A percentile compares a stretch with the other conserved stretches of the same genome.
These are phyloP conservation scores for Metrosideros polymorpha DNA, from an alignment of 441 rosid species.

Conservation along the genomic window DNA sequence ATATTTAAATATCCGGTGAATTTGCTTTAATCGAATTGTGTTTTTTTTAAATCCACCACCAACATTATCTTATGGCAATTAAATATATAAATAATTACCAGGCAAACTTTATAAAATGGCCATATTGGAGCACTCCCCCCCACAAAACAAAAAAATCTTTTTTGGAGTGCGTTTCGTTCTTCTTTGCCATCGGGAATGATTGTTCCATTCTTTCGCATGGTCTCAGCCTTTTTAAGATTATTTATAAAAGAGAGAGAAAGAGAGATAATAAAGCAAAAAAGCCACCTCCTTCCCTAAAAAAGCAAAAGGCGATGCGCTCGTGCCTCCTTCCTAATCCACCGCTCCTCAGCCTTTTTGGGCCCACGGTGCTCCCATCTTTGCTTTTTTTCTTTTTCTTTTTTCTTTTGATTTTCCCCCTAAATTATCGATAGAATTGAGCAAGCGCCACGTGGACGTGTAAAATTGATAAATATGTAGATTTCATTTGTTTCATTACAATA, in stretches of 20 bases:
- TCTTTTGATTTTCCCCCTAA: background rate
- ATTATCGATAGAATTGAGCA: background rate
- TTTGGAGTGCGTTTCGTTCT: conserved; percentile 43
- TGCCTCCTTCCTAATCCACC: background rate
- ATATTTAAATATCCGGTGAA: background rate
- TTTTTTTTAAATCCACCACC: background rate
- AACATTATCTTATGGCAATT: background rate
- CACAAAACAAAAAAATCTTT: conserved; percentile 20
- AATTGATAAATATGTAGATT: background rate
- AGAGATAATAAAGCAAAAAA: background rate
- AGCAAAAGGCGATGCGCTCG: background rate
- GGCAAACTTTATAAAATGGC: background rate
- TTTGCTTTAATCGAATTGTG: background rate
- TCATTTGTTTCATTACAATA: background rate
- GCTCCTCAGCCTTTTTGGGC: background rate
- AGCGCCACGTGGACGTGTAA: background rate
- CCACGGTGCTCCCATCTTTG: background rate
- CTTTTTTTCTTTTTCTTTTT: too few relatives aligned
- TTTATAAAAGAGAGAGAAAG: background rate
- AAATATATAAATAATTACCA: background rate
- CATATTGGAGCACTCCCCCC: background rate
- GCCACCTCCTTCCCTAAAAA: background rate
- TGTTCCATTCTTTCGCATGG: conserved; percentile 5
- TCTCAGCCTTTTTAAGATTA: background rate
- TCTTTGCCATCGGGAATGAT: conserved; percentile 16